phyloP scores from a whole-genome alignment of 805 yeast genomes.

The Candida sithepensis region DNA sequence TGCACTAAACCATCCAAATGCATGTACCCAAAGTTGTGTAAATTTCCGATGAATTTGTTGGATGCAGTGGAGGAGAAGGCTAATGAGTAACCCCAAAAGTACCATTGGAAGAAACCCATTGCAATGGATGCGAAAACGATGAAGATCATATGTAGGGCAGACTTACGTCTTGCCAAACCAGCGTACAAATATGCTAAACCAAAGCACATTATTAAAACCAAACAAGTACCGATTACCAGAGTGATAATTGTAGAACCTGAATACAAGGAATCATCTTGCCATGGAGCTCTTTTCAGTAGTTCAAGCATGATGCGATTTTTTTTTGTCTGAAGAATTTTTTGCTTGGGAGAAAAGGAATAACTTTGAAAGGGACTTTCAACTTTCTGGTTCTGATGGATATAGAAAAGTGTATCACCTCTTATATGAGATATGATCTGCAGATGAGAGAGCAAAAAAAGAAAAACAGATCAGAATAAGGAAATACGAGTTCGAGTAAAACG shows the following conservation, averaged over 20 bases:
- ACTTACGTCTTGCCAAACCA: conserved; percentile 85
- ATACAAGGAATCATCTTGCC: conserved; percentile 28
- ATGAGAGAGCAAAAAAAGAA: too few species aligned
- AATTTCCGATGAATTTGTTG: conserved; percentile 84
- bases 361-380: too few species aligned
- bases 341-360: too few species aligned
- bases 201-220: conserved; percentile 90
- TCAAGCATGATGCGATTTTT: conserved; percentile 1
- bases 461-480: too few species aligned
- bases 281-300: conserved; percentile 21
- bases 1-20: conserved; percentile 48
- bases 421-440: too few species aligned
- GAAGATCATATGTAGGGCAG: conserved; percentile 87
- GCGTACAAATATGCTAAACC: conserved; percentile 91
- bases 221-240: conserved; percentile 57
- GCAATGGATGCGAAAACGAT: conserved; percentile 68
- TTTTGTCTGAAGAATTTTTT: background rate
- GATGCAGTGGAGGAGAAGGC: conserved; percentile 80
- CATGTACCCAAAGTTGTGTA: conserved; percentile 78
- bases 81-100: conserved; percentile 96
- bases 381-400: too few species aligned
- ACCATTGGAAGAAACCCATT: conserved; percentile 76
- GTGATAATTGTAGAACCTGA: conserved; percentile 47
- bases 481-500: too few species aligned
- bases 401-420: too few species aligned